Evolutionary conservation across 2,329 filamentous ascomycete species (phyloP).

Genomic region (Hypoxylon sp.): DNA sequence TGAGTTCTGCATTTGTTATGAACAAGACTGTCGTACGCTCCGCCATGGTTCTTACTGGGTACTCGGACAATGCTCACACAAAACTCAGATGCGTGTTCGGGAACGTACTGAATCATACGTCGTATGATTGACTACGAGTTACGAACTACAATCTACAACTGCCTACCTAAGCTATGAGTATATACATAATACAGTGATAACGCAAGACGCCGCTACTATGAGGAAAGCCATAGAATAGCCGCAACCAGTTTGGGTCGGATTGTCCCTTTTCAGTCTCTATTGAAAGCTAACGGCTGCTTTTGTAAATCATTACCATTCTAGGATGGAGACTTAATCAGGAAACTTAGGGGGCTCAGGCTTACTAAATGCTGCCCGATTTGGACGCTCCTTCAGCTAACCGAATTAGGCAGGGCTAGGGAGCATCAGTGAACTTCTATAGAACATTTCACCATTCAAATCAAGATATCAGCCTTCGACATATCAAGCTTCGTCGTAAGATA

Average conservation of each 20-base stretch:
- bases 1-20: slow-evolving; percentile 22
- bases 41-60: slow-evolving; percentile 14
- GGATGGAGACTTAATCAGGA: slow-evolving; percentile 8
- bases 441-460: slow-evolving; percentile 10
- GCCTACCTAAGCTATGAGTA: slow-evolving; percentile 20
- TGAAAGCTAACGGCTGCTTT: slow-evolving; percentile 12
- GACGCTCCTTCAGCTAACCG: slow-evolving; percentile 16
- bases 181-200: slow-evolving; percentile 17
- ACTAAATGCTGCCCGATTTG: slow-evolving; percentile 15
- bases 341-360: slow-evolving; percentile 18
- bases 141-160: slow-evolving; percentile 14
- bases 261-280: slow-evolving; percentile 14
- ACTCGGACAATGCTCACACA: slow-evolving; percentile 6
- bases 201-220: not conserved
- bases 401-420: slow-evolving; percentile 3
- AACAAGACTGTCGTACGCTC: slow-evolving; percentile 16
- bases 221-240: slow-evolving; percentile 6
- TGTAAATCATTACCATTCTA: slow-evolving; percentile 16
- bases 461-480: slow-evolving; percentile 22
- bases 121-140: slow-evolving; percentile 1
- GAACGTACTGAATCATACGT: slow-evolving; percentile 17
- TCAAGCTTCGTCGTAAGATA: slow-evolving; percentile 17
- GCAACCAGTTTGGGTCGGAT: slow-evolving; percentile 4
- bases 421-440: slow-evolving; percentile 3
- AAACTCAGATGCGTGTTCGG: slow-evolving; percentile 8